A percentile compares a stretch with the other conserved stretches of the same genome.
These are phyloP conservation scores for Diaporthe humulicola DNA, from an alignment of 2,329 filamentous ascomycete species.

Conservation along the genomic window DNA sequence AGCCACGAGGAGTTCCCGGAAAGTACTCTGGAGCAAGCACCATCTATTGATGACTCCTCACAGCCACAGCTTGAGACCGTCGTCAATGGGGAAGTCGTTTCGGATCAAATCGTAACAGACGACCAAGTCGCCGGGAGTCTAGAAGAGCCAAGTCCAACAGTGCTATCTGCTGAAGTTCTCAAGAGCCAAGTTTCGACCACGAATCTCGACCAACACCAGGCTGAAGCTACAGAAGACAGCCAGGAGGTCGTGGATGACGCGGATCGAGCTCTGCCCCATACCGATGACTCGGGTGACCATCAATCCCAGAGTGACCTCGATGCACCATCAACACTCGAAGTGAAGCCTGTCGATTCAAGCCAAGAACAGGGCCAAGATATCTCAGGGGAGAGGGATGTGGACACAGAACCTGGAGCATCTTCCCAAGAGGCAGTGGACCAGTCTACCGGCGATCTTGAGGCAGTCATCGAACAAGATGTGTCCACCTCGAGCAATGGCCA, in stretches of 20 bases:
- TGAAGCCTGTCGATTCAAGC: not conserved
- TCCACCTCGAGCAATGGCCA: not conserved
- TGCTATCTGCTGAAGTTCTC: not conserved
- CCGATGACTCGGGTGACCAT: not conserved
- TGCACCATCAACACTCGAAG: not conserved
- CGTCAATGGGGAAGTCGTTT: not conserved
- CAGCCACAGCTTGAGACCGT: not conserved
- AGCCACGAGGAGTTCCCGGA: not conserved
- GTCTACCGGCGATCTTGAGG: not conserved
- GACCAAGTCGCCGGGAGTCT: not conserved
- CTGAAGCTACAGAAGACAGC: not conserved
- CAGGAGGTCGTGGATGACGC: not conserved
- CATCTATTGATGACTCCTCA: not conserved
- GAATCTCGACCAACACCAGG: not conserved
- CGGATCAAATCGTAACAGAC: not conserved
- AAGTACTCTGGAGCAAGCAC: not conserved
- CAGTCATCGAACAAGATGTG: not conserved
- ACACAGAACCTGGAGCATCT: not conserved
- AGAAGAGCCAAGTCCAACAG: not conserved
- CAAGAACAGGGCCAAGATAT: not conserved
- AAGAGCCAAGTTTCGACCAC: not conserved
- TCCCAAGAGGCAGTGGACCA: not conserved
- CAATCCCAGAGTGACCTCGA: not conserved
- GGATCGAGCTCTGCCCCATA: not conserved
- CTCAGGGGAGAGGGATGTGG: not conserved